These are phyloP conservation scores for Claviceps paspali DNA, from an alignment of 2,329 filamentous ascomycete genomes.

Conservation along the genomic window DNA sequence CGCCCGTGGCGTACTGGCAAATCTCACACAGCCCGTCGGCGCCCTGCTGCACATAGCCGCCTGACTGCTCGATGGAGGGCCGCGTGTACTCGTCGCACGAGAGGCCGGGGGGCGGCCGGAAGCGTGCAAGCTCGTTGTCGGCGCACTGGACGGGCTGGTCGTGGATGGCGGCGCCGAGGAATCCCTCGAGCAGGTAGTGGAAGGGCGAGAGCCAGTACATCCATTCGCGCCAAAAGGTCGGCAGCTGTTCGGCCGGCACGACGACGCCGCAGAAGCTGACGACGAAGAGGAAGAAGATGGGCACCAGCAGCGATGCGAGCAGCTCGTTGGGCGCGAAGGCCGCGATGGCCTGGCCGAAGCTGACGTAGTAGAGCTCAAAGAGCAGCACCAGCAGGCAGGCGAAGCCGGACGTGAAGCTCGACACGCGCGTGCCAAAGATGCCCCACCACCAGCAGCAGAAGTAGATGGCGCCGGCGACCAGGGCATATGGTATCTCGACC, in stretches of 20 bases:
- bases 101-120: slow-evolving; percentile 40
- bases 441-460: slow-evolving; percentile 42
- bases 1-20: slow-evolving; percentile 46
- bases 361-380: slow-evolving; percentile 50
- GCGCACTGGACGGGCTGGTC: slow-evolving; percentile 40
- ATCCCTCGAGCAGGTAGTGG: slow-evolving; percentile 48
- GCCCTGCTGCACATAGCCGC: slow-evolving; percentile 46
- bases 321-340: slow-evolving; percentile 51
- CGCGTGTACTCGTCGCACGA: slow-evolving; percentile 45
- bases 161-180: slow-evolving; percentile 41
- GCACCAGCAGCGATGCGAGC: slow-evolving; percentile 50
- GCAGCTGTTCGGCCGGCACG: slow-evolving; percentile 42
- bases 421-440: slow-evolving; percentile 30
- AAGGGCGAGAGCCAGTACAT: slow-evolving; percentile 57
- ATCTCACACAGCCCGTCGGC: slow-evolving; percentile 44
- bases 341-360: slow-evolving; percentile 53
- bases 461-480: slow-evolving; percentile 42
- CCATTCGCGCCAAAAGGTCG: slow-evolving; percentile 47
- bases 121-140: slow-evolving; percentile 41
- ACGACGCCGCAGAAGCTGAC: slow-evolving; percentile 57
- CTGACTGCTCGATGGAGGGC: slow-evolving; percentile 33
- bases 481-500: slow-evolving; percentile 54
- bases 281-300: slow-evolving; percentile 55
- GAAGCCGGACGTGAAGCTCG: slow-evolving; percentile 43
- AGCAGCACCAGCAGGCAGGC: slow-evolving; percentile 49